Conservation (phyloP, 208 protist species). For the Leishmania major region DNA sequence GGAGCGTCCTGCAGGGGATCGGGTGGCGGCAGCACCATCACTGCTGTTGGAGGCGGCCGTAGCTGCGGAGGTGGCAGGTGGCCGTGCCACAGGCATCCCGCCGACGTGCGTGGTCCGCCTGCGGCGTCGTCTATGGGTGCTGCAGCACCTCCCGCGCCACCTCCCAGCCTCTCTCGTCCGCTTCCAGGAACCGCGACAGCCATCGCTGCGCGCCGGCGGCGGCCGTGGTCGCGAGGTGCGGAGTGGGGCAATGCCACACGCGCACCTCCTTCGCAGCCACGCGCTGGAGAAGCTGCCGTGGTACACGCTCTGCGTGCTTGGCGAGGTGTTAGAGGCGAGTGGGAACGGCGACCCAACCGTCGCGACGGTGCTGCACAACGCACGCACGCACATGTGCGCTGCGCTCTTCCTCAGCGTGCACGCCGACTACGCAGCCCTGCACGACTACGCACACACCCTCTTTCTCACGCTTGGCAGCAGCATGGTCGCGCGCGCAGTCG, state of each 20-base stretch:
- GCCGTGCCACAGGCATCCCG: slow-evolving; percentile 6
- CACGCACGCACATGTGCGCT: background rate
- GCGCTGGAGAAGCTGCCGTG: slow-evolving; percentile 45
- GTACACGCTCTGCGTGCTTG: slow-evolving; percentile 33
- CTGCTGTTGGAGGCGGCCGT: background rate
- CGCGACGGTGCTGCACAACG: slow-evolving; percentile 1
- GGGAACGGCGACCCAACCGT: background rate
- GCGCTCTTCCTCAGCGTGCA: slow-evolving; percentile 19
- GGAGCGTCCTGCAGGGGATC: background rate
- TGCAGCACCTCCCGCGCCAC: slow-evolving; percentile 49
- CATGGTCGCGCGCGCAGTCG: slow-evolving; percentile 18
- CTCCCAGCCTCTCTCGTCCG: slow-evolving; percentile 54
- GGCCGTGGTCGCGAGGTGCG: background rate
- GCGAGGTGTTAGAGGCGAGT: slow-evolving; percentile 3
- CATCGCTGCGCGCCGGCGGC: background rate
- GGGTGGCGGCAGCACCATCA: background rate
- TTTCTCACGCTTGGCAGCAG: slow-evolving; percentile 28
- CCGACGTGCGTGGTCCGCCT: slow-evolving; percentile 39
- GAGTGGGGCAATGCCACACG: slow-evolving; percentile 11
- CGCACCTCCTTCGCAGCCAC: slow-evolving; percentile 46
- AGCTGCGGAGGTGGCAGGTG: slow-evolving; percentile 3
- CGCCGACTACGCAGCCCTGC: slow-evolving; percentile 29
- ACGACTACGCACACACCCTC: slow-evolving; percentile 34
- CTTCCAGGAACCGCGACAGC: slow-evolving; percentile 31
- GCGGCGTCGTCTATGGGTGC: slow-evolving; percentile 57